Evolutionary conservation across 805 yeast genomes (phyloP).

Genomic region (Lipomyces yamanashiensis): DNA sequence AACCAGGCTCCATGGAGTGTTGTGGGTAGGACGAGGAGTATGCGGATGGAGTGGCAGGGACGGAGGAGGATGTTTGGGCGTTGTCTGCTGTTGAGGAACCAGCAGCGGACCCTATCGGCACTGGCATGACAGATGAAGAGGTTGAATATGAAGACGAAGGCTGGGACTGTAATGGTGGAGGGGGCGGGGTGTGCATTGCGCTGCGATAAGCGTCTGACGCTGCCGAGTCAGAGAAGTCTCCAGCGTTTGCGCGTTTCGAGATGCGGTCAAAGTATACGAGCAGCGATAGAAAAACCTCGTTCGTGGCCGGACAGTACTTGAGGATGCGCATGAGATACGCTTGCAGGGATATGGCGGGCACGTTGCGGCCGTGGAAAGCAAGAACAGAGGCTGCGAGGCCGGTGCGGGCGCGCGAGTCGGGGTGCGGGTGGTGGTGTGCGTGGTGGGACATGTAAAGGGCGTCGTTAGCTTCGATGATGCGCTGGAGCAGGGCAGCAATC

Average conservation of each 20-base stretch:
- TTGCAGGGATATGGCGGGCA: conserved; percentile 91
- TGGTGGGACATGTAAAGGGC: conserved; percentile 60
- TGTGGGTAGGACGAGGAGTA: conserved; percentile 7
- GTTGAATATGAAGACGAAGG: background rate
- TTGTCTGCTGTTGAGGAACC: background rate
- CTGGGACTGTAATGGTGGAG: background rate
- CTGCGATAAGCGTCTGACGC: background rate
- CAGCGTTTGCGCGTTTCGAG: conserved; percentile 73
- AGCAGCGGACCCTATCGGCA: background rate
- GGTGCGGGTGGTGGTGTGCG: conserved; percentile 32
- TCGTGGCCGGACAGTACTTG: conserved; percentile 98
- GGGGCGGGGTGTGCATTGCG: background rate
- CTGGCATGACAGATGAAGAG: conserved; percentile 7
- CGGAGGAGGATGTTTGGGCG: background rate
- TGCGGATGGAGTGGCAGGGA: conserved; percentile 14
- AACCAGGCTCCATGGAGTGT: conserved; percentile 16
- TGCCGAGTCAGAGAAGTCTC: conserved; percentile 5
- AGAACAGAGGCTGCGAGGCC: conserved; percentile 49
- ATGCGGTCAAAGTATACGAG: conserved; percentile 94
- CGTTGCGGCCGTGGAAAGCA: conserved; percentile 93
- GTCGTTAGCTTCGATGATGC: conserved; percentile 90
- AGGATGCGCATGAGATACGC: conserved; percentile 88
- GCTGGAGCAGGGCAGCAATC: conserved; percentile 83
- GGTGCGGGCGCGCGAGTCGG: conserved; percentile 16
- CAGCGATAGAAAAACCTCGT: conserved; percentile 88